phyloP scores from a whole-genome alignment of 2,329 filamentous ascomycete genomes.

The Neophaeococcomyces aloes region DNA sequence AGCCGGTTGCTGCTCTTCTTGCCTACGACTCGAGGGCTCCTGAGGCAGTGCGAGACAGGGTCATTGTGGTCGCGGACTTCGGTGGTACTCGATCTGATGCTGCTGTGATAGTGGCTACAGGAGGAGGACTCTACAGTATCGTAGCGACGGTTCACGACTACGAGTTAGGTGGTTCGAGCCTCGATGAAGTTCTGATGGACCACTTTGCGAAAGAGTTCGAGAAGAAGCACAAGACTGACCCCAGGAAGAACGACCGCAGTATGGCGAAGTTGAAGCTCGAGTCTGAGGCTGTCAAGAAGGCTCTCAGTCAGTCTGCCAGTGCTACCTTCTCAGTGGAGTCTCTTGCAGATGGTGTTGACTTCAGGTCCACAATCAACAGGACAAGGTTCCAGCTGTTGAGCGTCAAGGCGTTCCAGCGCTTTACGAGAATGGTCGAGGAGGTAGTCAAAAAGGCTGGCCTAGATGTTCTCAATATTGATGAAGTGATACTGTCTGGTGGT shows the following conservation, averaged over 20 bases:
- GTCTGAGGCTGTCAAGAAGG: conserved; percentile 83
- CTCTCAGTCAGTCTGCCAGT: conserved; percentile 76
- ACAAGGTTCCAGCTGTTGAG: conserved; percentile 83
- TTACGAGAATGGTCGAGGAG: conserved; percentile 73
- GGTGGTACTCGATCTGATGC: conserved; percentile 90
- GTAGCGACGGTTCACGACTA: conserved; percentile 92
- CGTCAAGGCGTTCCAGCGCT: conserved; percentile 75
- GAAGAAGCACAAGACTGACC: conserved; percentile 90
- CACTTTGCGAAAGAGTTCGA: conserved; percentile 98
- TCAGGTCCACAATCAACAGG: conserved; percentile 82
- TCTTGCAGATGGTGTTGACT: conserved; percentile 80
- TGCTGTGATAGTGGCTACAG: conserved; percentile 67
- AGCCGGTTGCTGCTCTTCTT: conserved; percentile 78
- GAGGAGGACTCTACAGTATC: conserved; percentile 92
- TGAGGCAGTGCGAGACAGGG: conserved; percentile 68
- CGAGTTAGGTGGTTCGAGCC: conserved; percentile 72
- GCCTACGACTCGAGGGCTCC: conserved; percentile 84
- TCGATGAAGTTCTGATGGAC: conserved; percentile 87
- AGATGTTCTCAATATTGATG: conserved; percentile 84
- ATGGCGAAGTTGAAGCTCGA: conserved; percentile 89
- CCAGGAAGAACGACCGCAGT: conserved; percentile 66
- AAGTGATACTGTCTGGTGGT: conserved; percentile 87
- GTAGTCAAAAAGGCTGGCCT: conserved; percentile 85
- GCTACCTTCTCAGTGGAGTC: conserved; percentile 90
- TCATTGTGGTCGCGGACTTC: conserved; percentile 80